phyloP scores from a whole-genome alignment of 75 land plant genomes.

The Adiantum capillusveneris region DNA sequence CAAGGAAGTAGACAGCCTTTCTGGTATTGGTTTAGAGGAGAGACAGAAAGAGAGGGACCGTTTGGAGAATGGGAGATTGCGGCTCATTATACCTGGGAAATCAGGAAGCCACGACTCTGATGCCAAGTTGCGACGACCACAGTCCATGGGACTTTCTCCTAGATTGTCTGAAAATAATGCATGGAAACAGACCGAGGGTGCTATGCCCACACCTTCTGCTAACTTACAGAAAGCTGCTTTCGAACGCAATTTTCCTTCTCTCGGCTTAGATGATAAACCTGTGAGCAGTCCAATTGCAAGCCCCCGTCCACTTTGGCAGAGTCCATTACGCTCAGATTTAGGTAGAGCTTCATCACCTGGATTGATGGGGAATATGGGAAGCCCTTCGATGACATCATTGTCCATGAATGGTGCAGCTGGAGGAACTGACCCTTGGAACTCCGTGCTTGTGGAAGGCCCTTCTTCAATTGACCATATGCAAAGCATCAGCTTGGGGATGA shows the following conservation, averaged over 20 bases:
- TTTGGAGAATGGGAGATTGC: no score
- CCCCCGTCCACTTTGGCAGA: slow-evolving; percentile 19
- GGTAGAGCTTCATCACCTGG: slow-evolving; percentile 54
- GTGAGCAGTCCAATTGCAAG: background rate
- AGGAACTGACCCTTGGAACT: slow-evolving; percentile 67
- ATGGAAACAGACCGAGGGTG: slow-evolving; percentile 6
- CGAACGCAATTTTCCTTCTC: slow-evolving; percentile 81
- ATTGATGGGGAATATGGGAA: slow-evolving; percentile 28
- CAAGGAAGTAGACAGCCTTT: no score
- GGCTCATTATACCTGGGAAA: no score
- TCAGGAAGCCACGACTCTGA: slow-evolving; percentile 34
- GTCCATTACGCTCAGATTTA: slow-evolving; percentile 18
- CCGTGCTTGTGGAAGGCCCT: slow-evolving; percentile 74
- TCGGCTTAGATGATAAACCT: slow-evolving; percentile 65
- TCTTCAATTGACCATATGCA: slow-evolving; percentile 22
- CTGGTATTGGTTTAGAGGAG: no score
- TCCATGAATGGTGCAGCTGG: slow-evolving; percentile 17
- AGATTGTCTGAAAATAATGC: slow-evolving; percentile 33
- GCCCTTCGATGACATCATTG: slow-evolving; percentile 18
- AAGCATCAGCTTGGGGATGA: background rate
- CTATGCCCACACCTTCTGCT: slow-evolving; percentile 18
- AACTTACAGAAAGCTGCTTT: slow-evolving; percentile 42
- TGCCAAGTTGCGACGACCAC: slow-evolving; percentile 34
- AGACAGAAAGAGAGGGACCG: no score
- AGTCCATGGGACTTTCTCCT: slow-evolving; percentile 38